These are phyloP conservation scores for Stipa capillata DNA, from an alignment of 176 grass and related monocot species.

Conservation along the genomic window DNA sequence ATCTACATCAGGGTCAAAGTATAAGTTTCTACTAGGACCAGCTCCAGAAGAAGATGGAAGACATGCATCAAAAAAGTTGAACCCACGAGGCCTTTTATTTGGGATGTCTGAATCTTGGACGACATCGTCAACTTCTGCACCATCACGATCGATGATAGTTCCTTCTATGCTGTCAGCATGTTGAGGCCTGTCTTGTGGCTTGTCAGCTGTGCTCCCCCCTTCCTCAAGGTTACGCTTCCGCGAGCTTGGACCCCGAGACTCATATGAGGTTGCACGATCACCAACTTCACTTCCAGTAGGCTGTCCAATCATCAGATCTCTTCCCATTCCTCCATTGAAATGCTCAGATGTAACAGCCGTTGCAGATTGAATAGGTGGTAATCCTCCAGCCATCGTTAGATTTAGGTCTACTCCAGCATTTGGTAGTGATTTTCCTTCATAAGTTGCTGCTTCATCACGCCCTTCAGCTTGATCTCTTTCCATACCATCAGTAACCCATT, in stretches of 20 bases:
- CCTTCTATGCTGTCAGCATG: slow-evolving; percentile 91
- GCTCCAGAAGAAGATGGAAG: slow-evolving; percentile 68
- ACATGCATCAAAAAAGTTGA: slow-evolving; percentile 67
- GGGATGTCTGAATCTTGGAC: slow-evolving; percentile 71
- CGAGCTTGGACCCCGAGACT: slow-evolving; percentile 84
- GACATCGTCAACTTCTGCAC: slow-evolving; percentile 85
- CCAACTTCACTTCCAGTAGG: slow-evolving; percentile 97
- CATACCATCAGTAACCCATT: slow-evolving; percentile 52
- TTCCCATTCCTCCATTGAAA: slow-evolving; percentile 71
- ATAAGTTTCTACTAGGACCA: slow-evolving; percentile 80
- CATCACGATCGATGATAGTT: slow-evolving; percentile 82
- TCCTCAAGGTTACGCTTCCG: slow-evolving; percentile 95
- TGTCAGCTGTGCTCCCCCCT: slow-evolving; percentile 95
- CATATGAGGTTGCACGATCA: slow-evolving; percentile 84
- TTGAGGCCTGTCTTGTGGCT: slow-evolving; percentile 59
- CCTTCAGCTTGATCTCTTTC: slow-evolving; percentile 66
- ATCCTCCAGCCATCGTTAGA: slow-evolving; percentile 82
- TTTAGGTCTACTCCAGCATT: slow-evolving; percentile 85
- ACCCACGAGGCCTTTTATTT: slow-evolving; percentile 58
- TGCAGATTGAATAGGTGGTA: slow-evolving; percentile 52
- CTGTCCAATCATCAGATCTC: slow-evolving; percentile 93
- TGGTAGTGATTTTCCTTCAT: slow-evolving; percentile 62
- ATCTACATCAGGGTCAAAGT: slow-evolving; percentile 56
- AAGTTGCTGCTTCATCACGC: slow-evolving; percentile 60
- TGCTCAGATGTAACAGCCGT: slow-evolving; percentile 33